Conservation (phyloP, 768 basidiomycete species). For the Naganishia vishniacii region DNA sequence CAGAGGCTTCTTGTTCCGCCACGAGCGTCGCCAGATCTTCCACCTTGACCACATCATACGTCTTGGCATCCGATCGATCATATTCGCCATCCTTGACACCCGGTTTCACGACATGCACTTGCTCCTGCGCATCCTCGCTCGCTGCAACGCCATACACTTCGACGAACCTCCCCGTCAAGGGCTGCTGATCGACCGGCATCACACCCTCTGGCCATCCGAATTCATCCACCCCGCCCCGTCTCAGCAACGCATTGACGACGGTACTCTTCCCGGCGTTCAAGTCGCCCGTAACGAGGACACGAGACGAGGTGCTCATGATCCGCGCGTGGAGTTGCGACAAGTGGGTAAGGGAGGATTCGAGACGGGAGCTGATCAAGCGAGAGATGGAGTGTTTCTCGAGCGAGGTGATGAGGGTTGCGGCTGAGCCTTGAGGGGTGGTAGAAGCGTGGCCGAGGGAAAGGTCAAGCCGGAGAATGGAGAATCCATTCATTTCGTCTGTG, state of each 20-base stretch:
- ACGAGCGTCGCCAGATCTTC: constrained; percentile 73
- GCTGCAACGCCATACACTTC: constrained; percentile 95
- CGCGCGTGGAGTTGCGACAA: constrained; percentile 78
- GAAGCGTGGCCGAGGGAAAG: constrained; percentile 74
- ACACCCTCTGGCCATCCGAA: constrained; percentile 49
- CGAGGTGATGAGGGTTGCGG: constrained; percentile 67
- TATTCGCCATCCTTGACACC: constrained; percentile 52
- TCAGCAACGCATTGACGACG: constrained; percentile 88
- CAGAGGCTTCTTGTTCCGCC: constrained; percentile 60
- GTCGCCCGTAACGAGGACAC: constrained; percentile 96
- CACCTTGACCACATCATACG: constrained; percentile 65
- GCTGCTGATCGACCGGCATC: constrained; percentile 97
- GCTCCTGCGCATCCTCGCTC: constrained; percentile 55
- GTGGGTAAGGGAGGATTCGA: constrained; percentile 67
- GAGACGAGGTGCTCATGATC: constrained; percentile 83
- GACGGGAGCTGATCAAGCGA: constrained; percentile 79
- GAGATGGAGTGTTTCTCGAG: constrained; percentile 90
- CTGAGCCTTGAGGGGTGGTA: constrained; percentile 59
- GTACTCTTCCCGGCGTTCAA: constrained; percentile 98
- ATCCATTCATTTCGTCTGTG: constrained; percentile 52
- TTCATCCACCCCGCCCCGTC: constrained; percentile 56
- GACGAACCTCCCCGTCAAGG: constrained; percentile 93
- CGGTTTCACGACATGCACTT: constrained; percentile 69
- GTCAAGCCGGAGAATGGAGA: constrained; percentile 84
- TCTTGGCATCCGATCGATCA: constrained; percentile 64